These are phyloP conservation scores for Wallacemonas sp. DNA, from an alignment of 208 protist species.

Conservation along the genomic window DNA sequence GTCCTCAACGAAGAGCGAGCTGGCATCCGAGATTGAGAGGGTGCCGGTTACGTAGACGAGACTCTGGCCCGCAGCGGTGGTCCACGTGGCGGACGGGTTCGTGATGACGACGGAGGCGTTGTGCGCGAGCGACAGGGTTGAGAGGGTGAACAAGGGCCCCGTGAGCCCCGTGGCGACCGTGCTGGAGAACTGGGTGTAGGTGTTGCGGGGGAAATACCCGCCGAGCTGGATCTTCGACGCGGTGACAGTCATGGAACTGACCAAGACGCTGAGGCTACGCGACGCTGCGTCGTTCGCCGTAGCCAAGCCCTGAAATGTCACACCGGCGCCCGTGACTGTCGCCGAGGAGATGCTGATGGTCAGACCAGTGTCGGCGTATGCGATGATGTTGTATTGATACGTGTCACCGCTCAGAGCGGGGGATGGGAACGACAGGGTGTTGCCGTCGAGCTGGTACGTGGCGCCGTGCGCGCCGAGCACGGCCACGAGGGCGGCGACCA, in stretches of 20 bases:
- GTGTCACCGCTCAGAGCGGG: neutral
- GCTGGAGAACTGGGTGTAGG: neutral
- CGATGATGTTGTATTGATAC: neutral
- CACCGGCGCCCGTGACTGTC: neutral
- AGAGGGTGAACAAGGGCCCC: neutral
- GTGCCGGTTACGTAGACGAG: neutral
- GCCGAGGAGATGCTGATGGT: neutral
- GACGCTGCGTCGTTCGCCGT: neutral
- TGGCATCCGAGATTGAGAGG: neutral
- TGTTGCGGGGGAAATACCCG: neutral
- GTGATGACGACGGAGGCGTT: neutral
- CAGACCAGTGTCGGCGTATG: neutral
- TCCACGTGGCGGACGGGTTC: neutral
- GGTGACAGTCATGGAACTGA: neutral
- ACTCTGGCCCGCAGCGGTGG: neutral
- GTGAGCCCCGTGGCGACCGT: neutral
- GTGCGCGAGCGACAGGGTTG: neutral
- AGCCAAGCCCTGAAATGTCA: neutral
- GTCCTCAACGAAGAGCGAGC: neutral
- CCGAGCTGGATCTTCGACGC: neutral
- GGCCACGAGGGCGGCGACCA: neutral
- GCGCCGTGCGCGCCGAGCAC: neutral
- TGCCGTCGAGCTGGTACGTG: neutral
- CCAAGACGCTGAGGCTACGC: neutral
- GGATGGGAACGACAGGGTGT: neutral